Evolutionary conservation across 306 rosid species (phyloP), one percentile per base, ranked within the genome.

Genomic region (Cucurbita ficifolia): DNA sequence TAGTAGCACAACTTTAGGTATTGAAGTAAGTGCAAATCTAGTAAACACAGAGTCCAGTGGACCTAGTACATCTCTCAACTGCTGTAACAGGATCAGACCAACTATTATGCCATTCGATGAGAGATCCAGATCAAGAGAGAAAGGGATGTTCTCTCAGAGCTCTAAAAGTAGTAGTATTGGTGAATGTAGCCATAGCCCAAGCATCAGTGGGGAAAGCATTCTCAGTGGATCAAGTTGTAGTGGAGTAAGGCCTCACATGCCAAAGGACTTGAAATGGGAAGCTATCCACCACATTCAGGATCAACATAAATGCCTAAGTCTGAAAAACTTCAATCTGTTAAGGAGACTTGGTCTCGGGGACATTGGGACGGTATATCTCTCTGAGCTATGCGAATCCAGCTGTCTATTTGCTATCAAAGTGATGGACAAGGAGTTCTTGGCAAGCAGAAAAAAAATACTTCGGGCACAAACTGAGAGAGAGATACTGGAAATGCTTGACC

Each of bases 81-180:
- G 83, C 86, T 77, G 77, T 39, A 87, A 80, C 81, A 84, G 85
- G 82, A 82, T 81, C 40, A 90, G 78, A 76, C 78, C 85, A 78
- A 70, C 81, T 64, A 86, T 77, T 81, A 76, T 83, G 56, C 84
- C 81, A 68, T 77, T 77, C 43, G 88, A 93, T 53, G 92, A 87
- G 82, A 85, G 83, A 84, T 87, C 96, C 67, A 87, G 88, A 81
- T 90, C 90, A 35, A 90, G 84, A 82, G 98, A 93, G 75, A 93
- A 87, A 74, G 89, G 96, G 33, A 91, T 90, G 78, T 87, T 88
- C 79, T 90, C 97, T 16, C 98, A 93, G 62, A 93, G 94, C 90
- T 93, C 98, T 39, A 93, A 93, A 84, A 93, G 97, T 83, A 93
- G 97, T 83, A 93, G 98, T 83, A 85, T 88, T 50, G 98, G 96